Conservation (phyloP, 2,329 filamentous ascomycete species). For the Sarocladium brachiariae region DNA sequence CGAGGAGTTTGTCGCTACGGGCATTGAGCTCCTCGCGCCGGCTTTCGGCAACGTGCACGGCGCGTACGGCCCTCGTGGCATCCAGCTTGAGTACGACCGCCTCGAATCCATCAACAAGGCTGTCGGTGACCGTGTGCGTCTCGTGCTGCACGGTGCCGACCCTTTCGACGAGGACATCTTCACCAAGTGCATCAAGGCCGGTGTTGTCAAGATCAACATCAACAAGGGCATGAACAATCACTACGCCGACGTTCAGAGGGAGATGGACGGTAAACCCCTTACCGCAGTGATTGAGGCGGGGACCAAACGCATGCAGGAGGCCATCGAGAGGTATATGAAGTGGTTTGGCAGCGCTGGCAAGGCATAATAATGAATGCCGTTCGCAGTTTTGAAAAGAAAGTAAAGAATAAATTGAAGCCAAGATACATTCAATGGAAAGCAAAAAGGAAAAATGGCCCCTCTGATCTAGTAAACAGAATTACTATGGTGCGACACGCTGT, state of each 20-base stretch:
- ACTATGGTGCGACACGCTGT: not conserved
- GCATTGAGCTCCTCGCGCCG: constrained; percentile 66
- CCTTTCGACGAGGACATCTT: constrained; percentile 40
- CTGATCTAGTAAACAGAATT: too few species aligned
- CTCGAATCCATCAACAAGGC: constrained; percentile 27
- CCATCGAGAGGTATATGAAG: constrained; percentile 39
- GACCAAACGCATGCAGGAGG: constrained; percentile 39
- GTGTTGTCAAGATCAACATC: constrained; percentile 44
- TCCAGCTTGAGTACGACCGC: constrained; percentile 19
- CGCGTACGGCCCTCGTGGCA: constrained; percentile 27
- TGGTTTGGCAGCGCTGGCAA: constrained; percentile 40
- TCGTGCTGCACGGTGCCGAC: constrained; percentile 42
- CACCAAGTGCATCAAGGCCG: constrained; percentile 34
- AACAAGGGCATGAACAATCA: constrained; percentile 36
- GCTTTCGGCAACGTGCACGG: constrained; percentile 73
- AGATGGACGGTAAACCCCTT: constrained; percentile 29
- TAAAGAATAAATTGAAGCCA: too few species aligned
- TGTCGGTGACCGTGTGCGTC: constrained; percentile 37
- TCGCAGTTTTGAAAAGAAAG: too few species aligned
- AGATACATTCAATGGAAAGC: too few species aligned
- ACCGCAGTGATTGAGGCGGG: constrained; percentile 41
- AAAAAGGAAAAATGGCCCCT: too few species aligned
- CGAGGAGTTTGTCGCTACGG: constrained; percentile 60
- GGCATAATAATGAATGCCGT: constrained; percentile 20
- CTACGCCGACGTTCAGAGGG: constrained; percentile 11